These are phyloP conservation scores for Leishmania braziliensis DNA, from an alignment of 208 protist genomes.

Conservation along the genomic window DNA sequence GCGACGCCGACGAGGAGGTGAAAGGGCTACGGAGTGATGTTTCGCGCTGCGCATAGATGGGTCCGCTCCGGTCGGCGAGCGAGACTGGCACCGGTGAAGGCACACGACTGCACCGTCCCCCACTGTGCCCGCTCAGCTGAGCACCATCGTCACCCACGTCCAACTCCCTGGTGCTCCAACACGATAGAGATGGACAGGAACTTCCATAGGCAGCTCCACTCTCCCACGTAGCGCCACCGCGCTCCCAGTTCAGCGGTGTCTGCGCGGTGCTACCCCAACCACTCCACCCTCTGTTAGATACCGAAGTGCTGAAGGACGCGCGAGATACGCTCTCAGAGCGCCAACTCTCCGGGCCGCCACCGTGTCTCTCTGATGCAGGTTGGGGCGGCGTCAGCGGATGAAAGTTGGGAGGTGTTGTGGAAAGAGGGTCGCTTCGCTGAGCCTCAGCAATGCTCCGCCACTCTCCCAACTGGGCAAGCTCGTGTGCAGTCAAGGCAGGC, in stretches of 20 bases:
- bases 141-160: not conserved
- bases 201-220: not conserved
- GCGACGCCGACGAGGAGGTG: not conserved
- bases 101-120: not conserved
- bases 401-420: not conserved
- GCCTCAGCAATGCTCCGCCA: constrained; percentile 13
- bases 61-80: not conserved
- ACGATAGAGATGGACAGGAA: not conserved
- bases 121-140: constrained; percentile 1
- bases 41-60: not conserved
- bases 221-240: not conserved
- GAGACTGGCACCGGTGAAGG: not conserved
- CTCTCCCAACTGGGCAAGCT: constrained; percentile 26
- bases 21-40: not conserved
- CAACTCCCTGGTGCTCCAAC: constrained; percentile 5
- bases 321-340: constrained; percentile 27
- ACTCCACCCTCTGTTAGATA: constrained; percentile 5
- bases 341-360: not conserved
- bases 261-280: not conserved
- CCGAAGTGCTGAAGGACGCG: constrained; percentile 10
- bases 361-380: not conserved
- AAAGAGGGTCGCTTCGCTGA: not conserved
- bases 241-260: constrained; percentile 17
- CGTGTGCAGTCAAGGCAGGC: constrained; percentile 12
- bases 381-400: not conserved